Percentiles rank a stretch among this genome's conserved stretches.
Conservation (phyloP, 2,329 filamentous ascomycete genomes). For the Sporothrix pseudoabietina region DNA sequence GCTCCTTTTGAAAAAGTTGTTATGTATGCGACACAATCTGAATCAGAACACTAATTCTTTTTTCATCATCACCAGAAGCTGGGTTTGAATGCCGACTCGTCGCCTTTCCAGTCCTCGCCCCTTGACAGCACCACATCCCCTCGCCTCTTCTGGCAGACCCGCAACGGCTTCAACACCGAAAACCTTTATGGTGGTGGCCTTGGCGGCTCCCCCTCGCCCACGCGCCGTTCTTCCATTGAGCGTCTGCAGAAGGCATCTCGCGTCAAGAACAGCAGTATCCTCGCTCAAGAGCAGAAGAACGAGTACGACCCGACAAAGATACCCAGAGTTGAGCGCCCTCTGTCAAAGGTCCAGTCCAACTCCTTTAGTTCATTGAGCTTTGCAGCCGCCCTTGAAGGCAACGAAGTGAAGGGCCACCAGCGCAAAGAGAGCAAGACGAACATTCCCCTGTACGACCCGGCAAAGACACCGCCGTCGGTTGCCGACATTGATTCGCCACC, state of each 20-base stretch:
- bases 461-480: conserved; percentile 47
- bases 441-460: conserved; percentile 60
- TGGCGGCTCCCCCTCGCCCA: conserved; percentile 66
- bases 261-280: conserved; percentile 97
- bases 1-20: not conserved
- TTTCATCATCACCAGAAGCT: conserved; percentile 57
- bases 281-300: conserved; percentile 86
- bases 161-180: conserved; percentile 67
- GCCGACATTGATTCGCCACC: conserved; percentile 15
- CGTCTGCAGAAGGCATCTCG: conserved; percentile 91
- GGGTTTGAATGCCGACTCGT: conserved; percentile 70
- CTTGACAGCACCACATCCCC: conserved; percentile 70
- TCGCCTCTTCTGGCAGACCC: conserved; percentile 86
- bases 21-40: not conserved
- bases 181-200: conserved; percentile 67
- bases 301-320: conserved; percentile 85
- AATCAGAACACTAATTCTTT: not conserved
- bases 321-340: conserved; percentile 77
- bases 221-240: conserved; percentile 88
- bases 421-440: conserved; percentile 62
- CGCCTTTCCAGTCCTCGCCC: conserved; percentile 83
- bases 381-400: conserved; percentile 51
- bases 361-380: conserved; percentile 63
- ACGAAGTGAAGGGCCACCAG: conserved; percentile 49
- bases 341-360: conserved; percentile 75